Evolutionary conservation across 768 basidiomycete species (phyloP).

Genomic region (Floccularia luteovirens): DNA sequence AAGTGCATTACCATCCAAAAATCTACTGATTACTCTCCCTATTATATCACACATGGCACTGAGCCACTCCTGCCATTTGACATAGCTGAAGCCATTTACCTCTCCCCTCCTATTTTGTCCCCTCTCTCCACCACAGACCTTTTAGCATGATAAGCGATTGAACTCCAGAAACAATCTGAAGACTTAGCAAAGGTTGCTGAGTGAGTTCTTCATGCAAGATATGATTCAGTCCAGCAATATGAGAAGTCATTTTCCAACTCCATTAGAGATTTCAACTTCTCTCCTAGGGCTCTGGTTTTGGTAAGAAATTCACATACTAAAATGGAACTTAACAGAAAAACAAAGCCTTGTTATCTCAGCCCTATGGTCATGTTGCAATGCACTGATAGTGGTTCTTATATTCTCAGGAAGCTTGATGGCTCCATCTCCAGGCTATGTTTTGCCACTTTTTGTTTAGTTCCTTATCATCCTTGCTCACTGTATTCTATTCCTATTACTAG

Average conservation of each 20-base stretch:
- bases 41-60: neutral
- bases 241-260: neutral
- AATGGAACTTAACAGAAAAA: neutral
- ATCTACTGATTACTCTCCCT: constrained; percentile 14
- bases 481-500: no score
- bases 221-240: neutral
- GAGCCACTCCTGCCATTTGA: neutral
- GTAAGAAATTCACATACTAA: neutral
- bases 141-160: neutral
- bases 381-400: constrained; percentile 3
- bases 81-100: neutral
- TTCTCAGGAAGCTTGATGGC: constrained; percentile 9
- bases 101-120: neutral
- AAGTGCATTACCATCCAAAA: constrained; percentile 12
- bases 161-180: neutral
- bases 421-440: constrained; percentile 1
- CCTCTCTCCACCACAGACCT: neutral
- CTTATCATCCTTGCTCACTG: no score
- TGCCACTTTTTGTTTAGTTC: constrained; percentile 10
- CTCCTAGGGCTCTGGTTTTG: neutral
- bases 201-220: neutral
- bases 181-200: neutral
- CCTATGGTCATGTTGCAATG: constrained; percentile 3
- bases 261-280: neutral
- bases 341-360: neutral